Conservation (phyloP, 805 yeast genomes). For the Candida insectorum region DNA sequence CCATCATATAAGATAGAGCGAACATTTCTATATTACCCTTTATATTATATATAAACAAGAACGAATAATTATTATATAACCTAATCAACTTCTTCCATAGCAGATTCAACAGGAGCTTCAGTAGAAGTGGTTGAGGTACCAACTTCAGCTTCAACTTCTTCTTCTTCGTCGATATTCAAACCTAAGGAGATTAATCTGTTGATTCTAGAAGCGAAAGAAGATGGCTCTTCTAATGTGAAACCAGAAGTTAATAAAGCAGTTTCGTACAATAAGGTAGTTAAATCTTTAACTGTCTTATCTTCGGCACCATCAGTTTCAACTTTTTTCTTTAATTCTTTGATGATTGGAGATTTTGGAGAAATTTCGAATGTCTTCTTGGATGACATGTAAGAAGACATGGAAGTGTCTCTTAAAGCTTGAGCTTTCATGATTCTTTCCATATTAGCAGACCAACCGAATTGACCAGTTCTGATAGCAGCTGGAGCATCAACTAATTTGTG, state of each 20-base stretch:
- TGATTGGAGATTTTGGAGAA: constrained; percentile 94
- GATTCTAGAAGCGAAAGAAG: constrained; percentile 94
- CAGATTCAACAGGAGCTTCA: constrained; percentile 81
- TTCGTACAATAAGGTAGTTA: constrained; percentile 93
- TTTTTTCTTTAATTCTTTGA: constrained; percentile 92
- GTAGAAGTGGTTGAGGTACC: constrained; percentile 45
- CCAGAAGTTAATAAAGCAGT: constrained; percentile 98
- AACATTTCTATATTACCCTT: no score
- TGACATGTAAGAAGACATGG: constrained; percentile 99
- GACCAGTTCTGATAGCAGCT: constrained; percentile 99
- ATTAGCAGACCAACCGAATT: constrained; percentile 99
- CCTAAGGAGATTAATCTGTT: constrained; percentile 98
- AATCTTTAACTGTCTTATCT: constrained; percentile 97
- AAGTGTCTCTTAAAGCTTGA: constrained; percentile 97
- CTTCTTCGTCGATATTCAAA: constrained; percentile 93
- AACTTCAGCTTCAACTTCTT: constrained; percentile 53
- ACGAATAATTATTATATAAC: constrained; percentile 3
- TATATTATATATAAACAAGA: constrained; percentile 8
- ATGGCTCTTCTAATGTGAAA: constrained; percentile 98
- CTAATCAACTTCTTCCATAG: constrained; percentile 99
- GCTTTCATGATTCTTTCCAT: constrained; percentile 99
- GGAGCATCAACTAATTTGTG: constrained; percentile 97
- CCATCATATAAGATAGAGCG: no score
- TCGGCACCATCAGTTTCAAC: constrained; percentile 97
- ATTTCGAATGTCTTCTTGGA: constrained; percentile 99